Evolutionary conservation across 345 rosid genomes (phyloP).

Genomic region (Pseudoturritis turrita): DNA sequence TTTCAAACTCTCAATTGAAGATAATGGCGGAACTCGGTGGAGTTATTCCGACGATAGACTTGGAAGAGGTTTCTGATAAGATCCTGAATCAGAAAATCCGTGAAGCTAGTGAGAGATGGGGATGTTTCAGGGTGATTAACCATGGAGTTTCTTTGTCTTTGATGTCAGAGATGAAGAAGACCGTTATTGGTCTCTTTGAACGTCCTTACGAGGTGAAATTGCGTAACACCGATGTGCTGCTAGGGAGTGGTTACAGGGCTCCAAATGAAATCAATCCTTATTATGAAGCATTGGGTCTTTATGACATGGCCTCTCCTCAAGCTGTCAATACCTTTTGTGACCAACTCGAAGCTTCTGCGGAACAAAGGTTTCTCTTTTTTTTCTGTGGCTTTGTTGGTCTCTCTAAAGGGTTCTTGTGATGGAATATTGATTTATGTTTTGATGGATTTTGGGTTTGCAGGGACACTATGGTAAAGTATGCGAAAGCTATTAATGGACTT

Average conservation of each 20-base stretch:
- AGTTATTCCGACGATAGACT: constrained; percentile 44
- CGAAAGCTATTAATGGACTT: constrained; percentile 48
- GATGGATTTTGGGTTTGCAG: constrained; percentile 27
- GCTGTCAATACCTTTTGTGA: constrained; percentile 62
- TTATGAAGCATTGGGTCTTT: constrained; percentile 80
- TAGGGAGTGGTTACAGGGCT: constrained; percentile 73
- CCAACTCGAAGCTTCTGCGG: constrained; percentile 58
- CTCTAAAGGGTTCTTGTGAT: neutral
- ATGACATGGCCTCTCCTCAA: constrained; percentile 54
- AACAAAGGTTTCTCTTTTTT: constrained; percentile 50
- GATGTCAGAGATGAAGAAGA: constrained; percentile 62
- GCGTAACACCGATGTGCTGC: constrained; percentile 52
- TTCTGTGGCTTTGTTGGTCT: neutral
- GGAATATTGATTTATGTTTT: neutral
- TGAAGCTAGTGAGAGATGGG: constrained; percentile 67
- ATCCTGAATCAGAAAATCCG: constrained; percentile 37
- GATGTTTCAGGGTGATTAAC: constrained; percentile 75
- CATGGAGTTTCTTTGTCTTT: constrained; percentile 47
- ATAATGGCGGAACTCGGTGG: constrained; percentile 4
- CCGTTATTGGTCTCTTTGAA: constrained; percentile 56
- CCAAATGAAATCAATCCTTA: constrained; percentile 58
- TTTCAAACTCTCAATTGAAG: neutral
- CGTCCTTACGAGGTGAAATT: constrained; percentile 60
- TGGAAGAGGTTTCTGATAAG: constrained; percentile 42
- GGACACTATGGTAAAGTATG: constrained; percentile 55